phyloP scores from a whole-genome alignment of 2,329 filamentous ascomycete genomes.

The Phialophora verrucosa region DNA sequence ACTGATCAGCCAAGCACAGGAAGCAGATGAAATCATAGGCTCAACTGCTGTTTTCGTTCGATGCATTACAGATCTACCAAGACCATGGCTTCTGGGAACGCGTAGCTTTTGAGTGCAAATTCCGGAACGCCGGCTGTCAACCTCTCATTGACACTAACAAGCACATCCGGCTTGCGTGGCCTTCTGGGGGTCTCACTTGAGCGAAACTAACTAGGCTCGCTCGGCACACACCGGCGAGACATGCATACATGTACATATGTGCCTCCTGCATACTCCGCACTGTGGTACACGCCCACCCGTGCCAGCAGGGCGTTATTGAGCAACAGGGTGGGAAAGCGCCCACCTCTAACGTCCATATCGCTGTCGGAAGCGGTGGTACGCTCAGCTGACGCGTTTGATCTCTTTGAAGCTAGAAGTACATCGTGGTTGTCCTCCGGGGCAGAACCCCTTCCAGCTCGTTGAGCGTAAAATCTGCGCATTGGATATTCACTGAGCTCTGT shows the following conservation, averaged over 20 bases:
- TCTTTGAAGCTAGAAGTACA: conserved; percentile 5
- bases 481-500: not conserved
- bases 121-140: not conserved
- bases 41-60: not conserved
- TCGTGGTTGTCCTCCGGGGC: not conserved
- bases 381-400: not conserved
- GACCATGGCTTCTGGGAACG: not conserved
- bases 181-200: not conserved
- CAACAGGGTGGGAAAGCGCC: not conserved
- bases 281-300: not conserved
- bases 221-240: conserved; percentile 30
- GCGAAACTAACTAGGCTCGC: conserved; percentile 2
- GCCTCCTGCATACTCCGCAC: conserved; percentile 4
- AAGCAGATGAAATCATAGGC: conserved; percentile 17
- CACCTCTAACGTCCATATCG: not conserved
- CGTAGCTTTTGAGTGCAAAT: not conserved
- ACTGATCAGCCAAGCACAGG: conserved; percentile 12
- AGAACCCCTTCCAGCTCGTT: not conserved
- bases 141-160: not conserved
- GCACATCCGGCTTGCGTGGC: conserved; percentile 15
- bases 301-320: not conserved
- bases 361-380: not conserved
- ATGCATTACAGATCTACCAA: not conserved
- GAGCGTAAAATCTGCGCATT: not conserved
- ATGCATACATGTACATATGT: conserved; percentile 24